Base-by-base conservation (phyloP, 495 filamentous ascomycete species). In the Glutinoglossum americanum region DNA sequence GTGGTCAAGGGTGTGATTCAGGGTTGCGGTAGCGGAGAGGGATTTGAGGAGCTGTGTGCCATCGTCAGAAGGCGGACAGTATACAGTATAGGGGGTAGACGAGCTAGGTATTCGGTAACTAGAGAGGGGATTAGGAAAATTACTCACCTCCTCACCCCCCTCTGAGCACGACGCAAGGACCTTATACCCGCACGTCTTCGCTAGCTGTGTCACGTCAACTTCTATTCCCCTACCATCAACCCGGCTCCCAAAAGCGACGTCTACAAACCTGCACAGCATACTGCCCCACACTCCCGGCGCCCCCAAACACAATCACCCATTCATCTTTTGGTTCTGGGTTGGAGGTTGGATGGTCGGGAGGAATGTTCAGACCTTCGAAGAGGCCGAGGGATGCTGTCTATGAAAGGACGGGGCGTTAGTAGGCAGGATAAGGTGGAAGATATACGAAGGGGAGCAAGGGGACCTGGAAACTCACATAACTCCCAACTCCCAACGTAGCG, bases 291-390 rank as follows among this genome's bases (percentile, higher is more conserved):
- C 60, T 67, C 19, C 72, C 69, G 26, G 68, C 66, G 0, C 68
- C 72, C 1, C 72, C 72, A 51, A 74, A 62, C 25, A 75, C 62
- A 13, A 75, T 57, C 11, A 70, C 59, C 72, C 72, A 75, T 56
- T 70, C 66, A 23, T 72, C 64, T 41, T 64, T 68, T n/a, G 59
- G 35, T 15, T 53, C 41, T 0, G 61, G 57, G 3, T 61, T 57
- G 13, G 62, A 60, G 1, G 60, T 61, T 0, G 62, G 60, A 2
- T 65, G 55, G 1, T 64, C 61, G 1, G 63, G 48, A 10, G 62
- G 62, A 11, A 68, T n/a, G 39, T 60, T 58, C 15, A 68, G 48
- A 17, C 62, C 65, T 23, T 60, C 55, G 37, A 67, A 64, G 9
- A 72, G 59, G 1, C 61, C 62, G 0, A 73, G 44, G 30, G 60